Evolutionary conservation across 805 yeast genomes (phyloP), one percentile per base, ranked within the genome.

Genomic region (Spathaspora hagerdaliae): DNA sequence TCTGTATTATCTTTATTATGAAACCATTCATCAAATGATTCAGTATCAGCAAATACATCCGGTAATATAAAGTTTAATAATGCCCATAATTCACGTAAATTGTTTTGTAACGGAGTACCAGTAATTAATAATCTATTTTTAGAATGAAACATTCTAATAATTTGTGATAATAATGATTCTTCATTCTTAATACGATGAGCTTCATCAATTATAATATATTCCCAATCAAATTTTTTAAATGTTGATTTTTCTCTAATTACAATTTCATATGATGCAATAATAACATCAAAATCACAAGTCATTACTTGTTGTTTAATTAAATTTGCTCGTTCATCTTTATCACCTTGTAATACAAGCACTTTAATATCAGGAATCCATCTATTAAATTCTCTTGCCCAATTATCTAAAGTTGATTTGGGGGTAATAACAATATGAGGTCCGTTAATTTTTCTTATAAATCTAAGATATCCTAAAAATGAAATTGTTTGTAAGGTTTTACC

Each of bases 171-270:
- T 61, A 83, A 64, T 2, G 85, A 77, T 56, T 83, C 86, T 56
- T 86, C 94, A 59, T 86, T 86, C 56, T 86, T 86, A 52, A 86
- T 81, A 67, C 94, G 73, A 60, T 86, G 95, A 3, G 92, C 94
- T 64, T 86, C 95, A 63, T 86, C 95, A 50, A 86, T 83, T 15
- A 85, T 73, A 41, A 86, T 81, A 58, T 86, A 86, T 57, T 83
- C 81, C 92, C 94, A 86, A 47, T 74, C 75, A 53, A 86, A 78
- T 58, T 85, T 86, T 47, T 64, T 75, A 56, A 86, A 76, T 1
- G 81, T 65, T 0, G 89, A 65, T 58, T 86, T 86, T 60, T 86
- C 94, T 54, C 81, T 76, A 44, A 86, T 85, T 27, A 86, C 86
- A 50, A 85, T 84, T 60, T 86, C 94, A 58, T 83, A 86, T 5